Base-by-base conservation (phyloP, 2,329 filamentous ascomycete genomes). In the Paracoccidioides lutzii region DNA sequence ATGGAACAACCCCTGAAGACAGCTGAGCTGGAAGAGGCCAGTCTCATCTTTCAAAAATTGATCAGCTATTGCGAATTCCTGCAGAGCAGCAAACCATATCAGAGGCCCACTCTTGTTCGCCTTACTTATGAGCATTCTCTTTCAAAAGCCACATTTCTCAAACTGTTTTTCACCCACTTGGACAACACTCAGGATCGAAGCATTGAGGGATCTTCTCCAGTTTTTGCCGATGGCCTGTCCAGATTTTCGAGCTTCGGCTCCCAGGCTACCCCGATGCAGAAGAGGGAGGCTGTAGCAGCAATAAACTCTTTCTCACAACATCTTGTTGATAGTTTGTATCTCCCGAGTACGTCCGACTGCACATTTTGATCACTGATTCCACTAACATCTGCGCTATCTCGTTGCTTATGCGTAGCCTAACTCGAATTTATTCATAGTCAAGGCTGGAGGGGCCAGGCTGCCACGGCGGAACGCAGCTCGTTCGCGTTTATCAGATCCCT, bases 71-170 rank as follows among this genome's bases (percentile, higher is more conserved):
- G 56, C 54, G 60, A 62, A 58, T 56, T 56, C 28, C 41, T 53
- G 53, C 60, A 61, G 56, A 54, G 54, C 15, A 41, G 54, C 44
- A 41, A 53, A 35, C 60, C 59, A 40, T 62, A 62, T 57, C 59
- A 59, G 51, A 55, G 57, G 46, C 45, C 60, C 55, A 60, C 60
- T 48, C 56, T 62, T 40, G 59, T 60, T 45, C 60, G 59, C 49
- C 55, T 60, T 30, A 61, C 57, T 33, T 59, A 61, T 50, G 57
- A 59, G 52, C 50, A 58, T 48, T 55, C 56, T 10, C 52, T 54
- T 45, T 56, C 58, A 35, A 59, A 61, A 50, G 55, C 51, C 35
- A 55, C 41, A 38, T 57, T 57, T 38, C 46, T 57, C 40, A 43
- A 40, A 40, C 52, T 43, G 38, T 57, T 57, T 38, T 57, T 57